Conservation (phyloP, 345 rosid species). For the Salix koriyanagi region DNA sequence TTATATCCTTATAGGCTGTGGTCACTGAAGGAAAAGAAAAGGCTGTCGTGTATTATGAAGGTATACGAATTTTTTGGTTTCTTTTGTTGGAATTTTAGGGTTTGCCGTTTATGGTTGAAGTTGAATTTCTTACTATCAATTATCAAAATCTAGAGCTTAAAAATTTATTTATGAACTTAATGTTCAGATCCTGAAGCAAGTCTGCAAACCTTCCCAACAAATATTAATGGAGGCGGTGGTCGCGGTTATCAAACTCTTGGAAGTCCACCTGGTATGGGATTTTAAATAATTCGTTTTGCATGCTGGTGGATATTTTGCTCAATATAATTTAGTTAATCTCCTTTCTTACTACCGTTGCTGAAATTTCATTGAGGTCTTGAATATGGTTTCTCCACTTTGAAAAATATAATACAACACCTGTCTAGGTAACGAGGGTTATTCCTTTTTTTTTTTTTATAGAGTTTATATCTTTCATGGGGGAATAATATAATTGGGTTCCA, state of each 20-base stretch:
- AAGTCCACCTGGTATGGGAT: constrained; percentile 53
- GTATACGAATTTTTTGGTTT: constrained; percentile 20
- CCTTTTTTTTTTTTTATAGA: neutral
- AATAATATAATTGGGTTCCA: neutral
- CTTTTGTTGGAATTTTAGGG: neutral
- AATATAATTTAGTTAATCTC: neutral
- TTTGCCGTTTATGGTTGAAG: neutral
- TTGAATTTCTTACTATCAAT: neutral
- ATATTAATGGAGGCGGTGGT: constrained; percentile 34
- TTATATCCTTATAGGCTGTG: constrained; percentile 47
- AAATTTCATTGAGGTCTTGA: neutral
- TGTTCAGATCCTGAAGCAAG: constrained; percentile 64
- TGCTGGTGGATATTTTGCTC: neutral
- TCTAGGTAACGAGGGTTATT: neutral
- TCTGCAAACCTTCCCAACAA: constrained; percentile 69
- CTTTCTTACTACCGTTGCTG: no score
- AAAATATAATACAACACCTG: neutral
- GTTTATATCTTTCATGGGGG: neutral
- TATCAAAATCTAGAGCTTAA: neutral
- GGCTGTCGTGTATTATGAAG: constrained; percentile 37
- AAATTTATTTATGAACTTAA: constrained; percentile 13
- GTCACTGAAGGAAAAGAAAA: constrained; percentile 45
- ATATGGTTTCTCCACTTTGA: neutral
- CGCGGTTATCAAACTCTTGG: constrained; percentile 73
- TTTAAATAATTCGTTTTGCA: constrained; percentile 1